Evolutionary conservation across 2,329 filamentous ascomycete species (phyloP), one percentile per base, ranked within the genome.

Genomic region (Nectriaceae sp.): DNA sequence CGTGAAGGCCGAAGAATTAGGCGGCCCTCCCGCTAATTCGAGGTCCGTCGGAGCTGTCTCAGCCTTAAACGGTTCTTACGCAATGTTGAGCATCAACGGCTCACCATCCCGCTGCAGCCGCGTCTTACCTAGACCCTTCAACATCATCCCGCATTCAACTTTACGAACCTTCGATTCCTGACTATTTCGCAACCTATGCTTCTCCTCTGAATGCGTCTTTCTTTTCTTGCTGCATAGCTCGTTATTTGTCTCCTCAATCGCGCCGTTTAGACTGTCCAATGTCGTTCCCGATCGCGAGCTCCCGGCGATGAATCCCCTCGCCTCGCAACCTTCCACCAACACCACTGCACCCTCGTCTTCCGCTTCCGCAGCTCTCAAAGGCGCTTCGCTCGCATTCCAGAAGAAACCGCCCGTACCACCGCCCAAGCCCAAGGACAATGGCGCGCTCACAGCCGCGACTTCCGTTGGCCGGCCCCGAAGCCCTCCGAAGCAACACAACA

Each of bases 361-460:
- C 63, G 65, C 75, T 13, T 76, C 77, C 41, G 67, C 74, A 6
- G 78, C 79, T 42, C 67, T 83, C 47, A 74, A 70, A 49, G 80
- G 80, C 44, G 80, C 80, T 10, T 77, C 75, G 11, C 71, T 83
- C 21, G 80, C 80, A 18, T 84, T 83, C 53, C 70, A 72, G 54
- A 75, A 73, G 40, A 67, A 62, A 24, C 60, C 62, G 42, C 61
- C 63, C 10, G 56, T 56, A 33, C 54, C 57, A 19, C 53, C 63
- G 11, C 54, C 57, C 18, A 44, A 52, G 24, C 56, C 56, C 29
- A 59, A 53, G 44, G 62, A 65, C 54, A 73, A 71, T 59, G 71
- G 67, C 54, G 75, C 75, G 37, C 66, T 76, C 38, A 66, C 69
- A 8, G 76, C 75, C n/a, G 75, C 75, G 5, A 70, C 71, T 10